A percentile compares a stretch with the other conserved stretches of the same genome.
Conservation (phyloP, 257 asterid genomes). For the Echites panduratus region DNA sequence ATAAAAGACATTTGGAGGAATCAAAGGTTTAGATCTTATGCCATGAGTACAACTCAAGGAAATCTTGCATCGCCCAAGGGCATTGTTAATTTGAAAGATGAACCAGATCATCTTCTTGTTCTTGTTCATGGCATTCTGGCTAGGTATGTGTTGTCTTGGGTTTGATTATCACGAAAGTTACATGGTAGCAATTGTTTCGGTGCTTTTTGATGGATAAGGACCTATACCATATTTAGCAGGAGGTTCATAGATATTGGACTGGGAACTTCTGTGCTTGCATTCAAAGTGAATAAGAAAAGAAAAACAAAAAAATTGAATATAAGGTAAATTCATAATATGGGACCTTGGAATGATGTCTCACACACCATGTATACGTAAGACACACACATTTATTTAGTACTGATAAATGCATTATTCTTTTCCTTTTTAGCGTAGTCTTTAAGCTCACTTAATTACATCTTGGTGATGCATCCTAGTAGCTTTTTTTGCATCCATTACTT, state of each 20-base stretch:
- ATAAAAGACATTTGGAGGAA: conserved; percentile 42
- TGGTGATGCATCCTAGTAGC: no score
- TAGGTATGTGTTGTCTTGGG: conserved; percentile 34
- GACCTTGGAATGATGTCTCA: no score
- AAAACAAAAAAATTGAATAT: no score
- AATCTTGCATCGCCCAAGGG: conserved; percentile 37
- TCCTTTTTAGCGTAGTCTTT: background rate
- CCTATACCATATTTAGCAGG: no score
- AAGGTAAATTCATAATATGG: no score
- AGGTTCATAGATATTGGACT: background rate
- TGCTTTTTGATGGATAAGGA: background rate
- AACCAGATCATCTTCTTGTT: conserved; percentile 92
- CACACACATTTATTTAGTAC: background rate
- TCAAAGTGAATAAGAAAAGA: background rate
- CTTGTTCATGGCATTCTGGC: conserved; percentile 97
- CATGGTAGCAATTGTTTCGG: no score
- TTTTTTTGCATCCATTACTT: background rate
- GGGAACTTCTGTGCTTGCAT: background rate
- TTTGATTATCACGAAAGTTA: background rate
- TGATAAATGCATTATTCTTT: background rate
- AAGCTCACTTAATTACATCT: background rate
- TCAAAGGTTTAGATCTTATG: conserved; percentile 48
- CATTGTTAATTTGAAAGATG: conserved; percentile 33
- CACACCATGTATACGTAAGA: background rate
- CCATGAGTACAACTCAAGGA: conserved; percentile 63